Base-by-base conservation (phyloP, 768 basidiomycete genomes). In the Kwoniella bestiolae region DNA sequence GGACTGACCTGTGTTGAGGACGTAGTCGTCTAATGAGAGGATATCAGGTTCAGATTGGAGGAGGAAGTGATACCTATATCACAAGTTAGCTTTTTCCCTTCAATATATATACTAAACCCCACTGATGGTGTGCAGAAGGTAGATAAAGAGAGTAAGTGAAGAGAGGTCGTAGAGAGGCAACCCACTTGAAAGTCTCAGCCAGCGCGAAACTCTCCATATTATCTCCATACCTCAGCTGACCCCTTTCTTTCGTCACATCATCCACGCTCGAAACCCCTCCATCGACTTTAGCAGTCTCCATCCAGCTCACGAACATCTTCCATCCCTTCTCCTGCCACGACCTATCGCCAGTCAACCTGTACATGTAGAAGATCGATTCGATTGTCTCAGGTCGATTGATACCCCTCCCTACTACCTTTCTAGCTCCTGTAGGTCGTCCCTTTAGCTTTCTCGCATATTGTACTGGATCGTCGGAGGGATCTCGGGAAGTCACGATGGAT, bases 301-400 rank as follows among this genome's bases (percentile, higher is more conserved):
- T 72, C 80, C 81, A 83, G 14, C 77, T 72, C 3, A 72, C 72
- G 56, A 83, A 84, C 83, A 84, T 84, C 61, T 78, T 73, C 83
- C 83, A 84, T 7, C 83, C 83, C 18, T 74, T 73, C 50, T 84
- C 82, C 70, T 83, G 82, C 83, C 83, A 84, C 59, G 80, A 78
- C 29, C 73, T 73, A 70, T 84, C 81, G 12, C 83, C 83, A 1
- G 83, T 83, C 0, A 83, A 25, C 38, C 82, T 77, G 55, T 76
- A 83, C 77, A 74, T 78, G 66, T 78, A 76, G 52, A 72, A 76
- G 41, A 76, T 70, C 3, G 69, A 72, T 70, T 84, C 83, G 64
- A 82, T 81, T 1, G 82, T 82, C 70, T 84, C 83, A 12, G 83
- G 83, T 5, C 83, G 68, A 21, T 82, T 82, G 26, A 83, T 63